Evolutionary conservation across 2,329 filamentous ascomycete genomes (phyloP), one percentile per base, ranked within the genome.

Genomic region (Stromatinia cepivora): DNA sequence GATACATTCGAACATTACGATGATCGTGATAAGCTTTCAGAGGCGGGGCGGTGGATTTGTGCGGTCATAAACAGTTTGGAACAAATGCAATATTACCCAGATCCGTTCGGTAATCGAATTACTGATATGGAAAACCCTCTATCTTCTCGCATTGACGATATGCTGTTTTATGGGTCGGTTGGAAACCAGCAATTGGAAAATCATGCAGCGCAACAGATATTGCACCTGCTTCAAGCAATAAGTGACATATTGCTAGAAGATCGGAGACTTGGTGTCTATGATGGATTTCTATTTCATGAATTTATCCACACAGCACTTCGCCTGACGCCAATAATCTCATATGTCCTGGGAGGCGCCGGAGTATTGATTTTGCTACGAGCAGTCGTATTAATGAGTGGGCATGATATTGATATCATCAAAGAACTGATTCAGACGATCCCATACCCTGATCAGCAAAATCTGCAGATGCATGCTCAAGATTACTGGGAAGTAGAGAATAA

Each of bases 351-450:
- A 64, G 66, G 66, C 25, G 45, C 67, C 10, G 61, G 61, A 28
- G 65, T 69, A 48, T 52, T 69, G 53, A 56, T 66, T 9, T 56
- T 69, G 17, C 45, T 69, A 42, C 31, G 61, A 28, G 62, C 62
- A 20, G 62, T 69, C n/a, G 63, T 34, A 22, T 50, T 56, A 20
- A 69, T 69, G 46, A 53, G 67, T 52, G 67, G 53, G 1, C 54
- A 69, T 39, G 54, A 69, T 54, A 53, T 66, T 13, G 58, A 39
- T 10, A 59, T 54, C 5, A 50, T 66, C 17, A 52, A 54, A 58
- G 15, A 34, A 31, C 36, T 66, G 13, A 53, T 69, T 25, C 42
- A 45, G 15, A 20, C n/a, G 13, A 52, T 59, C 28, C 5, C 52
- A 8, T 25, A 8, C 42, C 25, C 20, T 10, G 62, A 59, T 20